A percentile compares a stretch with the other conserved stretches of the same genome.
Conservation (phyloP, 2,329 filamentous ascomycete species). For the Claviceps spartinae region DNA sequence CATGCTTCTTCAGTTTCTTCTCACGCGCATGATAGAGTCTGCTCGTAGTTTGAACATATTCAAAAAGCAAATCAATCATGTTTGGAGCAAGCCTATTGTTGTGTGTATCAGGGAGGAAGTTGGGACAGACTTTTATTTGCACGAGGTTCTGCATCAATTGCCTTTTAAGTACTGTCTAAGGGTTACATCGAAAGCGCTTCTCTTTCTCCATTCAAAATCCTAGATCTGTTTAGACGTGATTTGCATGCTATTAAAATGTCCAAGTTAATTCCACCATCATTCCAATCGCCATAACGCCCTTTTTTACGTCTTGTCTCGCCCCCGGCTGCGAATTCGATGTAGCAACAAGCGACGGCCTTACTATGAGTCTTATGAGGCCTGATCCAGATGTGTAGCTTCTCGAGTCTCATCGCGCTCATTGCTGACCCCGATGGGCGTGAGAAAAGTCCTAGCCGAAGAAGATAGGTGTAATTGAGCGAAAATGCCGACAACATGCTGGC, state of each 20-base stretch:
- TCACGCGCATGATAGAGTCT: background rate
- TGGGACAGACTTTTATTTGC: background rate
- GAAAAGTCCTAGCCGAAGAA: too few species aligned
- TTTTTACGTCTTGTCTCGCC: background rate
- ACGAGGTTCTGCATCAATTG: slow-evolving; percentile 1
- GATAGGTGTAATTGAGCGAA: background rate
- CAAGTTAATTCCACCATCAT: background rate
- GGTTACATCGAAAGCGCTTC: slow-evolving; percentile 19
- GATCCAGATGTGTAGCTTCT: background rate
- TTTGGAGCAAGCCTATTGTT: background rate
- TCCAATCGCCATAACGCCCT: slow-evolving; percentile 2
- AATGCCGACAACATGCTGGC: background rate
- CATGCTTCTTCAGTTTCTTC: background rate
- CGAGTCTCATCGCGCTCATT: too few species aligned
- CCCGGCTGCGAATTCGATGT: background rate
- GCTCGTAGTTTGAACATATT: background rate
- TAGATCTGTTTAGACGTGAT: slow-evolving; percentile 18
- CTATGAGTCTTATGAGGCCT: background rate
- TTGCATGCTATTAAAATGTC: slow-evolving; percentile 4
- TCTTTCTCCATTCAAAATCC: slow-evolving; percentile 17
- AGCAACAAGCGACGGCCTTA: background rate
- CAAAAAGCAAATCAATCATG: background rate
- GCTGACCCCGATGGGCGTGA: too few species aligned
- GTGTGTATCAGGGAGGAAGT: background rate
- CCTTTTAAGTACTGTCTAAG: slow-evolving; percentile 2